These are phyloP conservation scores for Prunus davidiana DNA, from an alignment of 306 rosid genomes.

Conservation along the genomic window DNA sequence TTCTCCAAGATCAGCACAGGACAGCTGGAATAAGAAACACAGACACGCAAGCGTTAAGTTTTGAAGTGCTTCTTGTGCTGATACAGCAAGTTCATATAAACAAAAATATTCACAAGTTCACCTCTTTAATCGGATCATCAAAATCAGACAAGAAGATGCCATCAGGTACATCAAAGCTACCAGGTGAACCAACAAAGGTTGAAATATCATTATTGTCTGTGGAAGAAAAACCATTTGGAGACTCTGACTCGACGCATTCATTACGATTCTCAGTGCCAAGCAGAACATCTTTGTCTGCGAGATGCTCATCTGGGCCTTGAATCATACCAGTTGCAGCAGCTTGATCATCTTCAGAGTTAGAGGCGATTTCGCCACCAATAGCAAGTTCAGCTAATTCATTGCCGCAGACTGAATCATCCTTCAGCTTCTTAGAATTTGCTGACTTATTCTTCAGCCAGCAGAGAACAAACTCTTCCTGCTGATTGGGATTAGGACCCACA, in stretches of 20 bases:
- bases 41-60: neutral
- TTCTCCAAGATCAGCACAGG: neutral
- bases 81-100: neutral
- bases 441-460: no score
- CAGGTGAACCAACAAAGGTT: no score
- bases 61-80: neutral
- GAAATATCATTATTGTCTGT: no score
- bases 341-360: constrained; percentile 5
- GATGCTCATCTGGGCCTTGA: constrained; percentile 7
- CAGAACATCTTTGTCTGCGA: neutral
- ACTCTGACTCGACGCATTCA: no score
- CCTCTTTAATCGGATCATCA: constrained; percentile 10
- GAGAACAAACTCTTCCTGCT: no score
- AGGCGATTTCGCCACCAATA: constrained; percentile 9
- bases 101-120: constrained; percentile 12
- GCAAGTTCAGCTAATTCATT: constrained; percentile 10
- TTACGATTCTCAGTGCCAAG: neutral
- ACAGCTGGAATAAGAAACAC: neutral
- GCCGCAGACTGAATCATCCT: neutral
- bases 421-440: no score
- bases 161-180: neutral
- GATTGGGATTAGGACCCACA: no score
- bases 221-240: no score
- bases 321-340: neutral
- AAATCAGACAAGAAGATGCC: no score